Conservation (phyloP, 345 rosid species). For the Mercurialis annua region DNA sequence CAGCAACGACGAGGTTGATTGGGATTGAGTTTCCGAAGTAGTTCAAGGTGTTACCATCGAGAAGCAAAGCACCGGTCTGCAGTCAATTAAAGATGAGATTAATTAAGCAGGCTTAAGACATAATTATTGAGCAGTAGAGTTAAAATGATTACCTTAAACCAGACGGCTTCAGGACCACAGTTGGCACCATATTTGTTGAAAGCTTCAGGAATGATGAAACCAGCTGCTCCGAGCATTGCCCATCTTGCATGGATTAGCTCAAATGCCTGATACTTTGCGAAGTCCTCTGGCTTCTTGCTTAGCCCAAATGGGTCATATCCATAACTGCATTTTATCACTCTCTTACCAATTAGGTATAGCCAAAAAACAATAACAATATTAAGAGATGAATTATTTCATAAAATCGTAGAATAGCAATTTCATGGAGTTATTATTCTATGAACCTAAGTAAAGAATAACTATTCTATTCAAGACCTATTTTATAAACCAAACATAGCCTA, state of each 20-base stretch:
- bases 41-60: slow-evolving; percentile 92
- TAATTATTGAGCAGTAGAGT: too few relatives aligned
- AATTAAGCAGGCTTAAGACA: not conserved
- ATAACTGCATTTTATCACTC: slow-evolving; percentile 61
- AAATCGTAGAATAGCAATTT: too few relatives aligned
- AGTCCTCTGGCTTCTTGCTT: slow-evolving; percentile 89
- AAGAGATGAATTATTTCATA: too few relatives aligned
- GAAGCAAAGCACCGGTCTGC: slow-evolving; percentile 96
- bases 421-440: too few relatives aligned
- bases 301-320: slow-evolving; percentile 98
- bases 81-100: slow-evolving; percentile 5
- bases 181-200: slow-evolving; percentile 94
- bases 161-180: slow-evolving; percentile 98
- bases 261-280: slow-evolving; percentile 88
- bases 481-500: too few relatives aligned
- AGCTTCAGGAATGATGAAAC: slow-evolving; percentile 90
- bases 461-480: too few relatives aligned
- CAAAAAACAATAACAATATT: too few relatives aligned
- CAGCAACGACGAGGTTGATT: slow-evolving; percentile 77
- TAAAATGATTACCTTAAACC: slow-evolving; percentile 65
- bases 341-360: too few relatives aligned
- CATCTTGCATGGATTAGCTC: slow-evolving; percentile 92
- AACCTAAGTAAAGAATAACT: too few relatives aligned
- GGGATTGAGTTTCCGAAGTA: slow-evolving; percentile 91
- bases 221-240: slow-evolving; percentile 99